Evolutionary conservation across 257 asterid genomes (phyloP).

Genomic region (Capsicum chinense): DNA sequence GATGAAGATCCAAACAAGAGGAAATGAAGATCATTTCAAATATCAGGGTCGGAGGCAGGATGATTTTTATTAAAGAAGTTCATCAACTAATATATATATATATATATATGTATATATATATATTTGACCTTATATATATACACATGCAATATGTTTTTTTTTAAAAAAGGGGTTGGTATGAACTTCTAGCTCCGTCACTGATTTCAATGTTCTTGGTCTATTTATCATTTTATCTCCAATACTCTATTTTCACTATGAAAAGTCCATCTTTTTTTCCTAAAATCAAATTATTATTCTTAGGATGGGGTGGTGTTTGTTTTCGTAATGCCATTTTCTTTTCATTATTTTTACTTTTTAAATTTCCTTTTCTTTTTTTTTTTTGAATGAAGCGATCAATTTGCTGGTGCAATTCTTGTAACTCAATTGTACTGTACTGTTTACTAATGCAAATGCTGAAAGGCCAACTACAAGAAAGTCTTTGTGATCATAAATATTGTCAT

Average conservation of each 20-base stretch:
- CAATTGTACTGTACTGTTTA: neutral
- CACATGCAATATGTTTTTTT: neutral
- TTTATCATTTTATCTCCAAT: neutral
- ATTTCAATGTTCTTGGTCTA: neutral
- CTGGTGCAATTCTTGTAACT: neutral
- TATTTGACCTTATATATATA: neutral
- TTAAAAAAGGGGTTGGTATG: neutral
- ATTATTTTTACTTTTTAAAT: neutral
- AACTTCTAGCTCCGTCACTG: neutral
- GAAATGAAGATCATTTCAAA: constrained; percentile 29
- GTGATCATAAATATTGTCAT: constrained; percentile 12
- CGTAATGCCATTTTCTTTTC: neutral
- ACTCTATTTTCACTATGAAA: neutral
- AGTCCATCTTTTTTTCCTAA: neutral
- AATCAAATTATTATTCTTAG: neutral
- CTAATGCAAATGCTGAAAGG: neutral
- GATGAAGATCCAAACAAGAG: constrained; percentile 36
- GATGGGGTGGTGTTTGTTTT: neutral
- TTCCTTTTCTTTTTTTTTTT: neutral
- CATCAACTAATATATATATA: neutral
- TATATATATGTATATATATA: too few relatives aligned
- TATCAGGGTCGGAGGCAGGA: neutral
- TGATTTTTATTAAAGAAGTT: neutral
- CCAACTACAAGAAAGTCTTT: neutral
- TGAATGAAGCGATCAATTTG: neutral